These are phyloP conservation scores for Calonectria montana DNA, from an alignment of 2,329 filamentous ascomycete genomes.

Conservation along the genomic window DNA sequence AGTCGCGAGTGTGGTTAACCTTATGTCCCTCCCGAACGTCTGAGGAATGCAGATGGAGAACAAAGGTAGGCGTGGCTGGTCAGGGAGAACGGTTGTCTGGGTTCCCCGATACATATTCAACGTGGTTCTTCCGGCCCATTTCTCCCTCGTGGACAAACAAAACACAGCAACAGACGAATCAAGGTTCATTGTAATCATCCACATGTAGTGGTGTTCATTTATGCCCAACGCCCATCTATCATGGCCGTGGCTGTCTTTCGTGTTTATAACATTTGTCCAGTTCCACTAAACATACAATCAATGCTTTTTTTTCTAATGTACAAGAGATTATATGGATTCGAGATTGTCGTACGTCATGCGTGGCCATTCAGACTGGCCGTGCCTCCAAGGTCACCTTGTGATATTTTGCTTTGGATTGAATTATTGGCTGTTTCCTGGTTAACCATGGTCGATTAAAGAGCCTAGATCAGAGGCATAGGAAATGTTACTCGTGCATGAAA, in stretches of 20 bases:
- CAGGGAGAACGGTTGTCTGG: not conserved
- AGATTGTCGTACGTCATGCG: not conserved
- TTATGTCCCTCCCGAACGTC: not conserved
- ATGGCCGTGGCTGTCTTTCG: constrained; percentile 28
- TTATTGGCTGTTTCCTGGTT: constrained; percentile 38
- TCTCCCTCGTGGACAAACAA: not conserved
- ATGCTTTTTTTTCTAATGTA: constrained; percentile 40
- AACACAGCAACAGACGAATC: not conserved
- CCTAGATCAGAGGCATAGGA: not conserved
- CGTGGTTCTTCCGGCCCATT: not conserved
- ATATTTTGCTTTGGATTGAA: constrained; percentile 23
- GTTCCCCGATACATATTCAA: not conserved
- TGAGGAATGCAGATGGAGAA: not conserved
- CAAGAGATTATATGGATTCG: constrained; percentile 33
- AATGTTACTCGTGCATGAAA: not conserved
- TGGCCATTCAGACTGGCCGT: not conserved
- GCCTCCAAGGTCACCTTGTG: not conserved
- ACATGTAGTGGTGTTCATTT: constrained; percentile 30
- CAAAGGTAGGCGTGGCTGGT: not conserved
- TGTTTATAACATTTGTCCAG: constrained; percentile 29
- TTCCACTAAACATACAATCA: constrained; percentile 44
- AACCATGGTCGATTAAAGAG: constrained; percentile 11
- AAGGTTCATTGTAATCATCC: not conserved
- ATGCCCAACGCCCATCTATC: constrained; percentile 29
- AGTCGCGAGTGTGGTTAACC: not conserved